phyloP scores from a whole-genome alignment of 106 monocot species.

The Dioscorea zingiberensis region DNA sequence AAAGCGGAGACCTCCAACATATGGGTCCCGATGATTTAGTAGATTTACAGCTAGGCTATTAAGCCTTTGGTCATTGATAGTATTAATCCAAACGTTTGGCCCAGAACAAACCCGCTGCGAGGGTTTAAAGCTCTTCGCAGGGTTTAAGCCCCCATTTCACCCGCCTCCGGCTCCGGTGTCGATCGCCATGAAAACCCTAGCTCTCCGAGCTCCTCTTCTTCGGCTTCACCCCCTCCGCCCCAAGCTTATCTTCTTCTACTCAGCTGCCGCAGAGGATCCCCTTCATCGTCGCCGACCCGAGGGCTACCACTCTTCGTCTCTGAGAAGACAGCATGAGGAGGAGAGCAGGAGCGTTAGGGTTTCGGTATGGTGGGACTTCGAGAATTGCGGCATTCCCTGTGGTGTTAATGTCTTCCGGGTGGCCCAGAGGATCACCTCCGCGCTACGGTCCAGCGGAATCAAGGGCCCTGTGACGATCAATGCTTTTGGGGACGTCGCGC shows the following conservation, averaged over 20 bases:
- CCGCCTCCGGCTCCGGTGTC: background rate
- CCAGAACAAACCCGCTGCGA: background rate
- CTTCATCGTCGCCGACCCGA: background rate
- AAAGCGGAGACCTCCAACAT: too few species aligned
- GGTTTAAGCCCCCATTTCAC: conserved; percentile 8
- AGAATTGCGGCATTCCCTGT: conserved; percentile 72
- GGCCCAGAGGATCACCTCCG: conserved; percentile 49
- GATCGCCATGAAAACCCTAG: conserved; percentile 1
- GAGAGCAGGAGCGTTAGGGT: conserved; percentile 60
- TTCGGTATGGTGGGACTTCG: conserved; percentile 95
- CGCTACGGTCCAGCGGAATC: conserved; percentile 67
- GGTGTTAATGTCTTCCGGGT: conserved; percentile 64
- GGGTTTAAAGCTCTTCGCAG: background rate
- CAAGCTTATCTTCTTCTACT: conserved; percentile 3
- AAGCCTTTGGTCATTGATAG: too few species aligned
- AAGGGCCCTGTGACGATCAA: conserved; percentile 76
- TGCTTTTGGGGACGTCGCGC: conserved; percentile 74
- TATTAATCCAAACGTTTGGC: background rate
- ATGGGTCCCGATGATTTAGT: too few species aligned
- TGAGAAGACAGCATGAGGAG: conserved; percentile 20
- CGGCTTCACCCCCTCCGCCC: background rate
- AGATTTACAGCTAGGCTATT: too few species aligned
- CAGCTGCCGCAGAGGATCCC: background rate
- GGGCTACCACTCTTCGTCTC: background rate
- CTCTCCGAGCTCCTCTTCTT: conserved; percentile 1